phyloP scores from a whole-genome alignment of 148 eudicot species.

The Polygonum aviculare region DNA sequence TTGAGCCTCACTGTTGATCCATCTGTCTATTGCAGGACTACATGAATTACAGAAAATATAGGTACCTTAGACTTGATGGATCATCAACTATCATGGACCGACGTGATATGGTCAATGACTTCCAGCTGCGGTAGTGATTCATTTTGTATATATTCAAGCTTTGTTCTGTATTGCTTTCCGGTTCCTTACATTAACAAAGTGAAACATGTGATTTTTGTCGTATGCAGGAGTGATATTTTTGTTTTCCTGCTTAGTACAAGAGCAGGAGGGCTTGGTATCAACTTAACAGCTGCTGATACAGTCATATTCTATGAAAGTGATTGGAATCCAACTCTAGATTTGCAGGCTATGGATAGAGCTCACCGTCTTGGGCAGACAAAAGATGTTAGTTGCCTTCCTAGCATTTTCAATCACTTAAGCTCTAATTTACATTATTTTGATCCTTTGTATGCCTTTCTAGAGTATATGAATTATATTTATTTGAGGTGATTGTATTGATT shows the following conservation, averaged over 20 bases:
- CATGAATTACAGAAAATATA: constrained; percentile 92
- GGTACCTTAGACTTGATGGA: constrained; percentile 90
- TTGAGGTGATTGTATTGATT: constrained; percentile 6
- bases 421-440: constrained; percentile 40
- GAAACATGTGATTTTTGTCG: constrained; percentile 13
- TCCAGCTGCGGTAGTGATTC: constrained; percentile 64
- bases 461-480: constrained; percentile 26
- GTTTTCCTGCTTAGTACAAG: constrained; percentile 96
- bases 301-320: constrained; percentile 98
- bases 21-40: constrained; percentile 52
- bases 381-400: constrained; percentile 52
- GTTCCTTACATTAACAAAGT: constrained; percentile 1
- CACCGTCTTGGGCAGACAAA: constrained; percentile 99
- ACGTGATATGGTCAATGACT: constrained; percentile 97
- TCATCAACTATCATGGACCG: constrained; percentile 97
- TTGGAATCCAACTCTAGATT: constrained; percentile 97
- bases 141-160: neutral
- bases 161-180: neutral
- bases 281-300: constrained; percentile 96
- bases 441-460: constrained; percentile 12
- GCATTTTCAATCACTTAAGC: neutral
- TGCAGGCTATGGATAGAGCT: constrained; percentile 99
- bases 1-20: neutral
- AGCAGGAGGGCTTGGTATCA: constrained; percentile 96
- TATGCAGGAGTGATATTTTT: constrained; percentile 84